Evolutionary conservation across 495 filamentous ascomycete genomes (phyloP), one percentile per base, ranked within the genome.

Genomic region (Staphylotrichum tortipilum): DNA sequence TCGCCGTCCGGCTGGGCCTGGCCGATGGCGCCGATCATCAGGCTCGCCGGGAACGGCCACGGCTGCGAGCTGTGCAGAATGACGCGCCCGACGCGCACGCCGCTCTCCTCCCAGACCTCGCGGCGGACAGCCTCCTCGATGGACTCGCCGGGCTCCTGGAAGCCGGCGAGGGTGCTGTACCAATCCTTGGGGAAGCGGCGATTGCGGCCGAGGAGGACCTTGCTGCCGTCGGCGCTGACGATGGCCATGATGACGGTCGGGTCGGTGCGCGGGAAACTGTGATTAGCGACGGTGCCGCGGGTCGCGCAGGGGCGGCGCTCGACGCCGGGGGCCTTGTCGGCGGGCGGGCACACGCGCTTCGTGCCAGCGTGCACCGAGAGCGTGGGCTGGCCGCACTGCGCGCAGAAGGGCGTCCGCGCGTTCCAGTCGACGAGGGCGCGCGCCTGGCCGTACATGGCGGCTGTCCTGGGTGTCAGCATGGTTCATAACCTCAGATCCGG

Each of bases 191-290:
- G 92, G 78, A 83, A 97, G 22, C 86, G 76, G 60, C 84, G 85
- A 57, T 85, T 80, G 3, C 92, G 84, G 26, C 92, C 92, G 0
- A 98, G 84, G 3, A 97, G 79, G 14, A 96, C 60, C 23, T 82
- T 79, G 56, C 81, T 78, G 29, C 79, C 81, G 58, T 91, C 84
- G 34, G 77, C 67, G 35, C 82, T 88, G 33, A 96, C 73, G 12
- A 95, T 81, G 3, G 91, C 94, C 74, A 94, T 89, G 65, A 98
- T 97, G 50, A 97, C 84, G 4, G 89, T 95, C 3, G 91, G 90
- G 62, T 97, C 90, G 9, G 91, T 95, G 35, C 94, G 86, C 9
- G 92, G 92, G 75, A 98, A 98, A 48, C 74, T 79, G 41, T 94
- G 73, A 70, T 95, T 95, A 23, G 85, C 86, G 50, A 88, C 67